Conservation (phyloP, 139 green algal species). For the Chlamydomonas applanata region DNA sequence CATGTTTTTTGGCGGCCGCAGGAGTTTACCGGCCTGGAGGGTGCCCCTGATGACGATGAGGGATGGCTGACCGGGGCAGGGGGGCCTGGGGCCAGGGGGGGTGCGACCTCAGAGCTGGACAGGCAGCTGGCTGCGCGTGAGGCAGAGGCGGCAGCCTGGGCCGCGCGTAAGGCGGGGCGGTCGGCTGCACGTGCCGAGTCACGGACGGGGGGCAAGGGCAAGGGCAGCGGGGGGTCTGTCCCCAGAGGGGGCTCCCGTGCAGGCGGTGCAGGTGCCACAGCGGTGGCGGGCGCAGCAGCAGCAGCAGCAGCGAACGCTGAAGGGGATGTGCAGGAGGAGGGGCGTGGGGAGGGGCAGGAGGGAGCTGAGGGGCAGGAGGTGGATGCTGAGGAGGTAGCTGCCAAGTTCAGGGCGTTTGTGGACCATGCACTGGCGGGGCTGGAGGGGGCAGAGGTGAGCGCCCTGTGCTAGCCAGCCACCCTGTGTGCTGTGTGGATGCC, state of each 20-base stretch:
- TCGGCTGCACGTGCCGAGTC: not conserved
- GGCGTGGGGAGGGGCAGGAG: not conserved
- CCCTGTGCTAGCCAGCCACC: too few relatives aligned
- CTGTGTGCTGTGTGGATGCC: too few relatives aligned
- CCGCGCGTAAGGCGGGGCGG: not conserved
- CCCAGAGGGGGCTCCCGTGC: too few relatives aligned
- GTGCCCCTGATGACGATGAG: too few relatives aligned
- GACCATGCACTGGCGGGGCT: slow-evolving; percentile 18
- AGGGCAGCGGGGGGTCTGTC: too few relatives aligned
- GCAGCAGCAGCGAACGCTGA: not conserved
- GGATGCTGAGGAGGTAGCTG: slow-evolving; percentile 25
- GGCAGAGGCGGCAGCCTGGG: slow-evolving; percentile 5
- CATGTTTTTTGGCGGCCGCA: too few relatives aligned
- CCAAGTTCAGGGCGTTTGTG: slow-evolving; percentile 27
- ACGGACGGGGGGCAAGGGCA: too few relatives aligned
- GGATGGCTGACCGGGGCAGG: not conserved
- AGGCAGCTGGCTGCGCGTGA: slow-evolving; percentile 17
- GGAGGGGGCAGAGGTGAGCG: slow-evolving; percentile 25
- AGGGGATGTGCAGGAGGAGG: too few relatives aligned
- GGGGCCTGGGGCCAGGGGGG: not conserved
- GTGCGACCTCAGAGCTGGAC: slow-evolving; percentile 3
- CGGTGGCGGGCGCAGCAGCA: not conserved
- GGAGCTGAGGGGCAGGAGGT: slow-evolving; percentile 10
- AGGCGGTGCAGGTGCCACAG: not conserved
- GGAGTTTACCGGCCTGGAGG: too few relatives aligned